Conservation (phyloP, 2,329 filamentous ascomycete species). For the Elsinoe perseae region DNA sequence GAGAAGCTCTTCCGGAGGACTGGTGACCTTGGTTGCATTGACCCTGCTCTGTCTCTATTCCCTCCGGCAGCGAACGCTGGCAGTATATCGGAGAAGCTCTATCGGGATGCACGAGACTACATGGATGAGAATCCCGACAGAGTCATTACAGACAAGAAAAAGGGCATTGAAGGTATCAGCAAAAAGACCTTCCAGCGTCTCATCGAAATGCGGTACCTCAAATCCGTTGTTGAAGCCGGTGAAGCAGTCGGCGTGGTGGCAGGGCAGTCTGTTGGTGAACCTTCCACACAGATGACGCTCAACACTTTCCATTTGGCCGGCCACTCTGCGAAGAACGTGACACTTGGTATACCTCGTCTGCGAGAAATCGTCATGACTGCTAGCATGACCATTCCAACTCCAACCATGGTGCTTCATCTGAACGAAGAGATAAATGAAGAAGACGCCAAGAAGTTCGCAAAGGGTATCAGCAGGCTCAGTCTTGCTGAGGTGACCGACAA, state of each 20-base stretch:
- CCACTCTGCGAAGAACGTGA: conserved; percentile 97
- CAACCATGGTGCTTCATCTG: conserved; percentile 76
- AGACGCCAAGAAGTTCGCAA: conserved; percentile 73
- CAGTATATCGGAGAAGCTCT: conserved; percentile 84
- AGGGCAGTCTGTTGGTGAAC: conserved; percentile 92
- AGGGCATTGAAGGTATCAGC: conserved; percentile 34
- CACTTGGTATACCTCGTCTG: conserved; percentile 91
- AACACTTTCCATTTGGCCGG: conserved; percentile 99
- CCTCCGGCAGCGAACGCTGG: conserved; percentile 72
- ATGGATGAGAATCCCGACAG: conserved; percentile 64
- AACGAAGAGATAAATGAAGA: conserved; percentile 62
- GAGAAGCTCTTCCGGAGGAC: conserved; percentile 77
- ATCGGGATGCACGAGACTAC: conserved; percentile 62
- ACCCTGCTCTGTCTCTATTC: conserved; percentile 66
- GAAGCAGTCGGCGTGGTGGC: conserved; percentile 97
- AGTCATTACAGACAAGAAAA: conserved; percentile 54
- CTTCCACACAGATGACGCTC: conserved; percentile 97
- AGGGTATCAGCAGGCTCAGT: conserved; percentile 80
- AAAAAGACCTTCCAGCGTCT: conserved; percentile 76
- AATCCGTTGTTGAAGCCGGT: conserved; percentile 84
- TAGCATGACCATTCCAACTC: conserved; percentile 79
- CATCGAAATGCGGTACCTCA: conserved; percentile 86
- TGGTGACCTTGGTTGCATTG: conserved; percentile 57
- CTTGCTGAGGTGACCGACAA: conserved; percentile 78
- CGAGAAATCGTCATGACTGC: conserved; percentile 99